Base-by-base conservation (phyloP, 805 yeast species). In the Saturnispora serradocipensis region DNA sequence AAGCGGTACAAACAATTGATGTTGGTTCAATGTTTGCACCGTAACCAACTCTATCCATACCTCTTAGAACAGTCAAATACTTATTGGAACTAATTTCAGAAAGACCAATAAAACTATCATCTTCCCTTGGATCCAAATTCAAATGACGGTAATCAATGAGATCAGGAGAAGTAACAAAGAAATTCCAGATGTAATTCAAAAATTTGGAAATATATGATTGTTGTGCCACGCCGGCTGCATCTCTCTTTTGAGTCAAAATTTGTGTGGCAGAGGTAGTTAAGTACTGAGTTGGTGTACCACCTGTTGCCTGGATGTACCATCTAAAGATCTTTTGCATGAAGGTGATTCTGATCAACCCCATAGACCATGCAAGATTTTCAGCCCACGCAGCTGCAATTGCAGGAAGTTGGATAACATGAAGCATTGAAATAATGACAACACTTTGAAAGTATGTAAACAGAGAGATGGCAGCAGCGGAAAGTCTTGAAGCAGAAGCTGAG, bases 311-410 rank as follows among this genome's bases (percentile, higher is more conserved):
- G 43, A 86, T 79, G 59, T 82, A 86, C 95, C 95, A 86, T 59
- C 91, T 73, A 66, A 86, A 84, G 55, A 86, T 82, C 54, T 80
- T 71, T 68, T 90, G 96, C 96, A 90, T 86, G 64, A 89, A 90
- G 2, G 63, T 61, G 40, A 86, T 77, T 64, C 84, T 73, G 59
- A 90, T 87, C 54, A 90, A 73, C 2, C 97, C 97, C 86, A 90
- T 86, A 1, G 96, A 87, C 97, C 97, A 90, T 28, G 88, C 89
- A 61, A 90, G 73, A 63, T 90, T 89, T 66, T 87, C 95, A 6
- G 89, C 73, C 97, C 97, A 90, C 9, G 96, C 82, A 11, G 86
- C 76, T 8, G 96, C 97, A 61, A 90, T 88, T 16, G 97, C 97
- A 8, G 97, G 97, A 5, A 87, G 83, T 53, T 84, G 73, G 61